A percentile compares a stretch with the other conserved stretches of the same genome.
These are phyloP conservation scores for Teunomyces funiuensis DNA, from an alignment of 805 yeast species.

Conservation along the genomic window DNA sequence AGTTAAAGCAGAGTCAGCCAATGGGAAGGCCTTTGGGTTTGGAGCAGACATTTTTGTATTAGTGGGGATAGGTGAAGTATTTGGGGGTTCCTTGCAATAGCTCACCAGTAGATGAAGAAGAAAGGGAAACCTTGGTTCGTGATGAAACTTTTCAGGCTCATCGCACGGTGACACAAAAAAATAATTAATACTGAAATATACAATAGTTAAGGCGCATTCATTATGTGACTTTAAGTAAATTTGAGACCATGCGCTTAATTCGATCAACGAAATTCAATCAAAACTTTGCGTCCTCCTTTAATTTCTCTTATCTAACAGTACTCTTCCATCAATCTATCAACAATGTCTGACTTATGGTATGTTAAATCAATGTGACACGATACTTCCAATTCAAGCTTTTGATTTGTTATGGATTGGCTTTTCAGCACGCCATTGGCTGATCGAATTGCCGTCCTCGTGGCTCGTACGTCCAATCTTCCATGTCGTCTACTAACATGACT, in stretches of 20 bases:
- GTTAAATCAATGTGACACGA: conserved; percentile 25
- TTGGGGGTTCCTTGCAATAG: conserved; percentile 31
- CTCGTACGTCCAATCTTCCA: not conserved
- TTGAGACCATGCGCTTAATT: not conserved
- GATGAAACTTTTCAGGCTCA: conserved; percentile 4
- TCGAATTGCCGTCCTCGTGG: no score
- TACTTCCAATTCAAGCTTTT: not conserved
- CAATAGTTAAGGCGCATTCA: not conserved
- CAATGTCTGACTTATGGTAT: conserved; percentile 77
- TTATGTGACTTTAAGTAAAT: not conserved
- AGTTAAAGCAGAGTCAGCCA: conserved; percentile 92
- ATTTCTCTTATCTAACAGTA: conserved; percentile 5
- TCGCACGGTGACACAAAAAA: conserved; percentile 1
- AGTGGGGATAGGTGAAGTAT: not conserved
- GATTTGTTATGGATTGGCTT: not conserved
- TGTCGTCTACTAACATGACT: conserved; percentile 25
- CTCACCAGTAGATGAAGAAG: conserved; percentile 22
- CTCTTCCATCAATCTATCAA: conserved; percentile 15
- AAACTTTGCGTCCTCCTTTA: conserved; percentile 5
- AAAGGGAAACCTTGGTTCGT: not conserved
- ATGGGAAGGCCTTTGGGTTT: conserved; percentile 98
- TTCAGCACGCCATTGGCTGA: no score
- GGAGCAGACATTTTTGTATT: conserved; percentile 63
- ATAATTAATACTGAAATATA: not conserved
- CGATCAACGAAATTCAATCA: conserved; percentile 5